phyloP scores from a whole-genome alignment of 768 basidiomycete genomes.

The Calocybe indica region DNA sequence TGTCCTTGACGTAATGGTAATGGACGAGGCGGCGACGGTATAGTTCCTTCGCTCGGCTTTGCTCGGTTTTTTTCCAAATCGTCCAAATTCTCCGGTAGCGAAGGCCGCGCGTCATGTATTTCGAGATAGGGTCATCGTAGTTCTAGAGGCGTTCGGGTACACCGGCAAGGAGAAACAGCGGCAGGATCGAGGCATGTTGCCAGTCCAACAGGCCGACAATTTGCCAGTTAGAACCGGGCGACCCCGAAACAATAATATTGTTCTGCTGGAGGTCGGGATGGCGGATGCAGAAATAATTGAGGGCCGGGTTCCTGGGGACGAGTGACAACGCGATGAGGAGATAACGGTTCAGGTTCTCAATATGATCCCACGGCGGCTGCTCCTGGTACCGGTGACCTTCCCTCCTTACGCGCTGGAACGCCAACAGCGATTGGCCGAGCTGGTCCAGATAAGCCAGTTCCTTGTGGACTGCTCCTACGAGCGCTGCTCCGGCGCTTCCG shows the following conservation, averaged over 20 bases:
- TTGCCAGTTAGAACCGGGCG: conserved; percentile 28
- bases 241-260: conserved; percentile 44
- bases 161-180: conserved; percentile 42
- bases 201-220: conserved; percentile 44
- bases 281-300: conserved; percentile 42
- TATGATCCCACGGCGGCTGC: conserved; percentile 35
- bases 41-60: conserved; percentile 23
- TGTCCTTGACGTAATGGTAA: conserved; percentile 41
- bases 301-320: conserved; percentile 30
- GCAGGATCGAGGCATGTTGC: conserved; percentile 52
- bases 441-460: conserved; percentile 41
- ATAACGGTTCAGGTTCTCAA: conserved; percentile 43
- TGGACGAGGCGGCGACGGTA: conserved; percentile 43
- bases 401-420: conserved; percentile 36
- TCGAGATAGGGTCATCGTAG: conserved; percentile 35
- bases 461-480: conserved; percentile 35
- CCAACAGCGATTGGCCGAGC: conserved; percentile 43
- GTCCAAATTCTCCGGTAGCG: conserved; percentile 6
- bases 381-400: conserved; percentile 36
- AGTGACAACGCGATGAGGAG: conserved; percentile 43
- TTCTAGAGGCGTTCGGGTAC: conserved; percentile 41
- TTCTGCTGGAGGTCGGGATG: conserved; percentile 45
- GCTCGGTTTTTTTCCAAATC: conserved; percentile 35
- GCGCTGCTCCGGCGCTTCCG: conserved; percentile 33
- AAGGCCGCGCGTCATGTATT: conserved; percentile 27